Evolutionary conservation across 768 basidiomycete genomes (phyloP).

Genomic region (Podaxis carcinomalis): DNA sequence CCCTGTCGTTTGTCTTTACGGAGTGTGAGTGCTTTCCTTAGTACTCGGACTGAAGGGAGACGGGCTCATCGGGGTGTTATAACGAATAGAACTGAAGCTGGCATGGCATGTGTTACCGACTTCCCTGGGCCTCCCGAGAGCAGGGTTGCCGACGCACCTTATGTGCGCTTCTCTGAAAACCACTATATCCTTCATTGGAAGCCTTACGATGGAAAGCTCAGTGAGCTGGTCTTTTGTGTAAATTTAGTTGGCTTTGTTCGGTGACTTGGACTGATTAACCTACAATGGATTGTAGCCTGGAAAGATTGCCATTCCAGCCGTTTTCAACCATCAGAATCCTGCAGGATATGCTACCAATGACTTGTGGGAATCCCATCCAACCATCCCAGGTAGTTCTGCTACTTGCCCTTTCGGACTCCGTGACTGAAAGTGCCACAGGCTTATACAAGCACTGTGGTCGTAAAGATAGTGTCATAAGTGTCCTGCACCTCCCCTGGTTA

Average conservation of each 20-base stretch:
- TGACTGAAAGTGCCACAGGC: background rate
- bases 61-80: background rate
- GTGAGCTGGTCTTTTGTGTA: slow-evolving; percentile 19
- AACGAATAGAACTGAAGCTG: slow-evolving; percentile 17
- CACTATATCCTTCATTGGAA: slow-evolving; percentile 10
- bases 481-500: background rate
- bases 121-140: slow-evolving; percentile 4
- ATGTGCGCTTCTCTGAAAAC: slow-evolving; percentile 11
- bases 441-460: slow-evolving; percentile 19
- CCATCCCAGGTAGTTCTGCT: slow-evolving; percentile 10
- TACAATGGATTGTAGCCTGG: slow-evolving; percentile 11
- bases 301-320: slow-evolving; percentile 14
- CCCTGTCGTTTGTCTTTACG: slow-evolving; percentile 8
- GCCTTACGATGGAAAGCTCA: background rate
- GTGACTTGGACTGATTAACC: too few species aligned
- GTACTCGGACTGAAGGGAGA: background rate
- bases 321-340: slow-evolving; percentile 17
- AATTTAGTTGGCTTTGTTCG: background rate
- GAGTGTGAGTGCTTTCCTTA: slow-evolving; percentile 3
- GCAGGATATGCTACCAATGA: slow-evolving; percentile 17
- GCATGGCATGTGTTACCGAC: slow-evolving; percentile 6
- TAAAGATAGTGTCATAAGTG: slow-evolving; percentile 19
- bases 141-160: slow-evolving; percentile 10
- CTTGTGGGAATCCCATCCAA: slow-evolving; percentile 19
- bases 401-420: background rate